These are phyloP conservation scores for Sequoia sempervirens DNA, from an alignment of 75 land plant genomes.

Conservation along the genomic window DNA sequence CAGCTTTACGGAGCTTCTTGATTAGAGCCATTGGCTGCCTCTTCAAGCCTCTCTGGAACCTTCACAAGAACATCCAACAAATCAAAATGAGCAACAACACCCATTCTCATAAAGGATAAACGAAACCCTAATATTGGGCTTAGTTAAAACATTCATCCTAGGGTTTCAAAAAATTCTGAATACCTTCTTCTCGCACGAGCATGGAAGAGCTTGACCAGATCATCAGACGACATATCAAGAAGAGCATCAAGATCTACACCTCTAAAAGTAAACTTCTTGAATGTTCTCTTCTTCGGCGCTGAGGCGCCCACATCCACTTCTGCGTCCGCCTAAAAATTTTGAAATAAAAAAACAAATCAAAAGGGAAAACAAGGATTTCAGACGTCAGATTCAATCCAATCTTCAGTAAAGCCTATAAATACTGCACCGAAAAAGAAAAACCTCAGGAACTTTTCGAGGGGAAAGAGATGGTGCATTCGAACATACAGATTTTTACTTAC, in stretches of 20 bases:
- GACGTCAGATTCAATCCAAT: not conserved
- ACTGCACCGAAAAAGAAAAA: no score
- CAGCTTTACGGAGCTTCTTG: constrained; percentile 87
- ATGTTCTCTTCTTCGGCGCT: constrained; percentile 78
- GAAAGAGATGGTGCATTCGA: no score
- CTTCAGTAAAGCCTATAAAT: not conserved
- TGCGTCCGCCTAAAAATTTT: constrained; percentile 38
- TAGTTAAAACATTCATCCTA: not conserved
- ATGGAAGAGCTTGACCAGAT: constrained; percentile 76
- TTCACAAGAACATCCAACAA: not conserved
- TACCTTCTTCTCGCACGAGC: constrained; percentile 79
- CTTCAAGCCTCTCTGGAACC: constrained; percentile 79
- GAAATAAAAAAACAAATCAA: not conserved
- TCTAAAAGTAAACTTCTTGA: constrained; percentile 79
- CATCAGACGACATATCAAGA: constrained; percentile 72
- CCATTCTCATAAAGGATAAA: not conserved
- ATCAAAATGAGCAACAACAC: not conserved
- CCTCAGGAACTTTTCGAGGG: no score
- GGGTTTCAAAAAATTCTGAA: not conserved
- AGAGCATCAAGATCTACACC: constrained; percentile 80
- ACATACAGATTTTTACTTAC: not conserved
- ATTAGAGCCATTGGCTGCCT: constrained; percentile 81
- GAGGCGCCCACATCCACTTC: constrained; percentile 29
- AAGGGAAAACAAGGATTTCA: no score
- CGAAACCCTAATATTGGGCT: not conserved